Conservation (phyloP, 345 rosid species). For the Cardamine chenopodiifolia region DNA sequence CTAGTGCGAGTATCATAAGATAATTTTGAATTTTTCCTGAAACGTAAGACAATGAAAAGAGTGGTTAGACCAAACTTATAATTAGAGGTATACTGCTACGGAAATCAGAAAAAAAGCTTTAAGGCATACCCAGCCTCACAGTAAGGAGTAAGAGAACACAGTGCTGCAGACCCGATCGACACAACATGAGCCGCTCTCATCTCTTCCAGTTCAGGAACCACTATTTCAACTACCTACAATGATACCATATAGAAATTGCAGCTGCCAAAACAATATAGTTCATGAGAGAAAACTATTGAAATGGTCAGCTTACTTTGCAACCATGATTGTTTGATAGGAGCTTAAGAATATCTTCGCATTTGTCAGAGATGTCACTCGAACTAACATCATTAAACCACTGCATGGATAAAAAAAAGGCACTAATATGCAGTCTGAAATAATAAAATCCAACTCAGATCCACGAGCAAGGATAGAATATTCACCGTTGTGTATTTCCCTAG, state of each 20-base stretch:
- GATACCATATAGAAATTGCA: constrained; percentile 11
- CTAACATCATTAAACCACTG: constrained; percentile 94
- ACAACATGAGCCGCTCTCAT: constrained; percentile 80
- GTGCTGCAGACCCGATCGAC: constrained; percentile 65
- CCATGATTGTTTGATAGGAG: constrained; percentile 67
- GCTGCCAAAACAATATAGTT: neutral
- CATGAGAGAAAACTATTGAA: constrained; percentile 10
- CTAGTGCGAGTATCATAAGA: constrained; percentile 69
- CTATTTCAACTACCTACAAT: constrained; percentile 70
- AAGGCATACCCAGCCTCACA: constrained; percentile 67
- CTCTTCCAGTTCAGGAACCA: constrained; percentile 81
- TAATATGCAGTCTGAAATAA: neutral
- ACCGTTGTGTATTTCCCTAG: constrained; percentile 81
- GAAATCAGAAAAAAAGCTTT: constrained; percentile 19
- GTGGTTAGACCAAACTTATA: constrained; percentile 8
- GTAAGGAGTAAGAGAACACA: constrained; percentile 55
- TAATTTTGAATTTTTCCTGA: constrained; percentile 63
- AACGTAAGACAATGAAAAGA: constrained; percentile 29
- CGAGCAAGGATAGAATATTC: constrained; percentile 31
- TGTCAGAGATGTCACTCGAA: constrained; percentile 71
- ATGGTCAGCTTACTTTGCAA: constrained; percentile 60
- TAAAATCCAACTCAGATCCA: constrained; percentile 28
- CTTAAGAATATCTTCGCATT: constrained; percentile 69
- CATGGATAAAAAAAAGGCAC: constrained; percentile 24
- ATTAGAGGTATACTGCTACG: neutral